Base-by-base conservation (phyloP, 2,329 filamentous ascomycete genomes). In the Epichloe baconii region DNA sequence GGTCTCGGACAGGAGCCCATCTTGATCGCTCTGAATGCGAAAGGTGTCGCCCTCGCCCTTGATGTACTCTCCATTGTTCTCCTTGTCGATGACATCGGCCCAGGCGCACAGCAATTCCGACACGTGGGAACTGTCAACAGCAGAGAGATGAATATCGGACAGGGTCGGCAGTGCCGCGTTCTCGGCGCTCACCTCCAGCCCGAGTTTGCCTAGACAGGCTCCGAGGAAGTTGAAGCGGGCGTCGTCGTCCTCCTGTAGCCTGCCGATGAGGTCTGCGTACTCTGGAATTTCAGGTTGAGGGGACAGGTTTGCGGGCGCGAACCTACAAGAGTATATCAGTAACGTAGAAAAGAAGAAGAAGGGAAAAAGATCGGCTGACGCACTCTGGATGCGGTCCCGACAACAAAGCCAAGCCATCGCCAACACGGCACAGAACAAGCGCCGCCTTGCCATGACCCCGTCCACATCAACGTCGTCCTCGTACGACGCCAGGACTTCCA, bases 351-450 rank as follows among this genome's bases (percentile, higher is more conserved):
- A 2, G 23, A 23, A 23, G 23, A 23, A 23, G 6, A 49, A 31
- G 10, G 34, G 2, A 5, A 11, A n/a, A 31, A 26, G 15, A 31
- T 14, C 4, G 34, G 5, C 12, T 41, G 36, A 58, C 68, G 48
- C 54, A 94, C 87, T 98, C 93, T 48, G 91, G 91, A 73, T 98
- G 93, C 40, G 89, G 87, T 0, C 90, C 89, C 0, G 86, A 94
- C 17, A 98, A 68, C 5, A 97, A 68, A 1, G 80, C 88, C 40
- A 79, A 79, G 2, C 93, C 93, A 44, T 88, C 79, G 0, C 89
- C 90, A 44, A 95, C 77, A 55, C 83, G 86, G 61, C 89, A 86
- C 61, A 88, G 88, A 0, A 98, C 80, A 3, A 94, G 75, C 0
- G 93, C 91, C 1, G 90, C 89, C 35, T 80, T 77, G 1, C 80